Evolutionary conservation across 805 yeast species (phyloP).

Genomic region (Ogataea angusta): DNA sequence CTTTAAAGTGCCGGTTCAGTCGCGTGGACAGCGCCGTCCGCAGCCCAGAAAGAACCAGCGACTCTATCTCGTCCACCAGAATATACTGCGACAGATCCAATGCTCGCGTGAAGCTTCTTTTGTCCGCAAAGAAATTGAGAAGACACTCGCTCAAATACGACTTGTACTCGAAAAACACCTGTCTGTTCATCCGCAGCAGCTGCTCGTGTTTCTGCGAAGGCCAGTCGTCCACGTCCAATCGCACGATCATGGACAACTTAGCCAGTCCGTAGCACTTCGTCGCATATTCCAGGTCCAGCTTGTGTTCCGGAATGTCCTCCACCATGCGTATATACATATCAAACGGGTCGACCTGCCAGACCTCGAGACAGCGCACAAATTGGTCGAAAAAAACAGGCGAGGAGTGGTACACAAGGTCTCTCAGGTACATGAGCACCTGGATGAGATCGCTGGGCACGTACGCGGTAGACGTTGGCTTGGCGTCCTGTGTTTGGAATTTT

Average conservation of each 20-base stretch:
- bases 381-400: slow-evolving; percentile 24
- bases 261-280: slow-evolving; percentile 26
- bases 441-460: slow-evolving; percentile 18
- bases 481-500: slow-evolving; percentile 1
- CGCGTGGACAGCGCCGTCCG: slow-evolving; percentile 10
- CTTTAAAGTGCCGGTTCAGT: slow-evolving; percentile 11
- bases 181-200: slow-evolving; percentile 12
- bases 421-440: slow-evolving; percentile 14
- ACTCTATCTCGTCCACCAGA: slow-evolving; percentile 13
- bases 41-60: slow-evolving; percentile 14
- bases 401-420: slow-evolving; percentile 19
- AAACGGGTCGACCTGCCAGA: slow-evolving; percentile 35
- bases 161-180: slow-evolving; percentile 16
- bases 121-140: slow-evolving; percentile 15
- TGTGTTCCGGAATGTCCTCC: slow-evolving; percentile 11
- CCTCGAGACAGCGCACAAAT: slow-evolving; percentile 27
- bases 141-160: slow-evolving; percentile 18
- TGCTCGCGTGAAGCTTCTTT: slow-evolving; percentile 19
- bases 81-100: slow-evolving; percentile 20
- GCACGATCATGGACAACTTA: slow-evolving; percentile 23
- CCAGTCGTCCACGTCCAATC: slow-evolving; percentile 26
- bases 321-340: slow-evolving; percentile 18
- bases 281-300: slow-evolving; percentile 19
- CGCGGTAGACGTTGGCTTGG: slow-evolving; percentile 1
- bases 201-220: slow-evolving; percentile 19